Percentiles rank a stretch among this genome's conserved stretches.
phyloP scores from a whole-genome alignment of 768 basidiomycete genomes.

The Hygrocybe coccinea region DNA sequence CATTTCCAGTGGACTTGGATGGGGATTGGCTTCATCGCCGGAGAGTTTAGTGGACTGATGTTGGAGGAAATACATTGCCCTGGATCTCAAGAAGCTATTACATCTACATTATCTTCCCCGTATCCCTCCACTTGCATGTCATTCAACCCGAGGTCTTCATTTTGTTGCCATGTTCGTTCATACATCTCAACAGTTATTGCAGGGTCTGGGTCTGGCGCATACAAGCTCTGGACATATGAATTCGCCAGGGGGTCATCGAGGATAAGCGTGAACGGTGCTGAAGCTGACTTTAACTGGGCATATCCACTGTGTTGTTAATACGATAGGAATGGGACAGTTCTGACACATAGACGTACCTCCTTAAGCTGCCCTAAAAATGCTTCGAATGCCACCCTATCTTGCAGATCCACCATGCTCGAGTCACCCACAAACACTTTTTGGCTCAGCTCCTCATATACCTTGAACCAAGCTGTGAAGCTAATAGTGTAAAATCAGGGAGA shows the following conservation, averaged over 20 bases:
- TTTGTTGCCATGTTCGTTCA: constrained; percentile 82
- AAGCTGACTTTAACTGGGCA: constrained; percentile 67
- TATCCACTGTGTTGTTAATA: constrained; percentile 1
- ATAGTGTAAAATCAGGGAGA: neutral
- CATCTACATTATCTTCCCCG: constrained; percentile 34
- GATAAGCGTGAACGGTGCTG: constrained; percentile 82
- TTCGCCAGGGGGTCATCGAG: constrained; percentile 95
- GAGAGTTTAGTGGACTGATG: no score
- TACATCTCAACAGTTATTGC: constrained; percentile 84
- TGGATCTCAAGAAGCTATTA: no score
- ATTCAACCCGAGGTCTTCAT: constrained; percentile 91
- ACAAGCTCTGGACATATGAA: constrained; percentile 94
- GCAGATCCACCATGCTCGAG: constrained; percentile 46
- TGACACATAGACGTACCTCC: constrained; percentile 59
- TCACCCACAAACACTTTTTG: constrained; percentile 85
- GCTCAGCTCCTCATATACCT: constrained; percentile 84
- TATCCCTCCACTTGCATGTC: constrained; percentile 83
- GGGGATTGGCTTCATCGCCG: no score
- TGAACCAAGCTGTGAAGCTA: neutral
- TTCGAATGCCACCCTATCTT: constrained; percentile 43
- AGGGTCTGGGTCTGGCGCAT: constrained; percentile 94
- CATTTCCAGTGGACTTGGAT: no score
- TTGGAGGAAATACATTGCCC: no score
- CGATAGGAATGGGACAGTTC: no score
- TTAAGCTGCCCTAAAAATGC: constrained; percentile 74